These are phyloP conservation scores for Yamadazyma kitorensis DNA, from an alignment of 805 yeast species.

Conservation along the genomic window DNA sequence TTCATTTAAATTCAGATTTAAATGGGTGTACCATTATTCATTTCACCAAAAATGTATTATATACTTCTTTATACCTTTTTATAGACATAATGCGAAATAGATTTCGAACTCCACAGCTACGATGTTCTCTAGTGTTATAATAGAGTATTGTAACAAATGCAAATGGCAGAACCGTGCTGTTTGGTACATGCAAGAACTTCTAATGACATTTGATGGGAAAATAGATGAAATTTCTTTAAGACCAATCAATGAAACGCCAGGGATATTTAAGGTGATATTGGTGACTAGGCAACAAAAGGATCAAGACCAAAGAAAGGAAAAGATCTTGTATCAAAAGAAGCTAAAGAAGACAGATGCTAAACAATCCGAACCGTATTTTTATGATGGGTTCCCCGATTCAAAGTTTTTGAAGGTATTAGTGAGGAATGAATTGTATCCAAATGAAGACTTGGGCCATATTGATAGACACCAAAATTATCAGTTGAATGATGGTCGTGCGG, in stretches of 20 bases:
- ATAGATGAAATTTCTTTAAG: slow-evolving; percentile 44
- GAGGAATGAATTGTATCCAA: slow-evolving; percentile 57
- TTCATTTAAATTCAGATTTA: too few relatives aligned
- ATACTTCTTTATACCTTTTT: too few relatives aligned
- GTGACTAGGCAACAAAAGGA: slow-evolving; percentile 1
- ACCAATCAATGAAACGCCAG: slow-evolving; percentile 23
- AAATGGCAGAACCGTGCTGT: slow-evolving; percentile 87
- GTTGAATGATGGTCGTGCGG: slow-evolving; percentile 8
- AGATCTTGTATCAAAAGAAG: slow-evolving; percentile 49
- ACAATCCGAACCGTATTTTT: slow-evolving; percentile 27
- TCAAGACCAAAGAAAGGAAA: slow-evolving; percentile 4
- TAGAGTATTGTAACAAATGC: slow-evolving; percentile 77
- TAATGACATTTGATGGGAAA: slow-evolving; percentile 71
- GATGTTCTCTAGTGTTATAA: slow-evolving; percentile 35
- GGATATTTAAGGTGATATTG: slow-evolving; percentile 21
- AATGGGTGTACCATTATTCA: too few relatives aligned
- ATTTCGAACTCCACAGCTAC: too few relatives aligned
- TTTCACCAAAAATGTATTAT: too few relatives aligned
- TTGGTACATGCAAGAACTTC: slow-evolving; percentile 82
- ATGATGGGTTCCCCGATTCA: slow-evolving; percentile 85
- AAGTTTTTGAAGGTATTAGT: slow-evolving; percentile 70
- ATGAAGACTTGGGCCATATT: slow-evolving; percentile 58
- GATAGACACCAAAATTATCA: slow-evolving; percentile 31
- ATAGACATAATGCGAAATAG: too few relatives aligned
- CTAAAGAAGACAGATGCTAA: slow-evolving; percentile 37